These are phyloP conservation scores for Puccinia coronata DNA, from an alignment of 1,284 basidiomycete genomes.

Conservation along the genomic window DNA sequence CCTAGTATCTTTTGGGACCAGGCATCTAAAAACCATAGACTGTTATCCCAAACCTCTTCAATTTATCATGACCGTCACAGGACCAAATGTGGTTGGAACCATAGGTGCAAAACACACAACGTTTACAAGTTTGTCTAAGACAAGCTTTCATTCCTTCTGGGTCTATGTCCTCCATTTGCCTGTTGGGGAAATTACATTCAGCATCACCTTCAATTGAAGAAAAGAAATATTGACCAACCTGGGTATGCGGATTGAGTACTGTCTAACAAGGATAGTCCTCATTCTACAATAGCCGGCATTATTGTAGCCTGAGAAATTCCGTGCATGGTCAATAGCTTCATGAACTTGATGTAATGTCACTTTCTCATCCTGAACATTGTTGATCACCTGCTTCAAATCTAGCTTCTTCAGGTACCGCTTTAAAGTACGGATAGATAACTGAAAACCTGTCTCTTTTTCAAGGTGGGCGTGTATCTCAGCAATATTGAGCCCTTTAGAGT, in stretches of 20 bases:
- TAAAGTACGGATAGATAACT: background rate
- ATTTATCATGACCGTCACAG: background rate
- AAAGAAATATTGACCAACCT: background rate
- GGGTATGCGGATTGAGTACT: background rate
- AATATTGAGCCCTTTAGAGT: too few relatives aligned
- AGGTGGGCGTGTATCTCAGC: too few relatives aligned
- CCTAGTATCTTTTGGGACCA: background rate
- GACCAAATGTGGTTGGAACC: background rate
- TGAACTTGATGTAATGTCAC: background rate
- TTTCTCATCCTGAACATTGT: background rate
- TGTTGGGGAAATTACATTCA: background rate
- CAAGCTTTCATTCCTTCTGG: constrained; percentile 7
- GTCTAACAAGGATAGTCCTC: background rate
- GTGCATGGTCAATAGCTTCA: background rate
- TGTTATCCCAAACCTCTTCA: background rate
- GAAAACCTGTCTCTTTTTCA: too few relatives aligned
- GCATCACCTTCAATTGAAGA: background rate
- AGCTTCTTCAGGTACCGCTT: background rate
- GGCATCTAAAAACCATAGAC: background rate
- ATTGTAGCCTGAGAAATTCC: background rate
- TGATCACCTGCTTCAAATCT: background rate
- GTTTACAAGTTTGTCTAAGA: background rate
- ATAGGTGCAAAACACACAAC: background rate
- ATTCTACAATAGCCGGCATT: background rate
- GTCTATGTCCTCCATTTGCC: background rate